phyloP scores from a whole-genome alignment of 768 basidiomycete species.

The Trametes coccinea region DNA sequence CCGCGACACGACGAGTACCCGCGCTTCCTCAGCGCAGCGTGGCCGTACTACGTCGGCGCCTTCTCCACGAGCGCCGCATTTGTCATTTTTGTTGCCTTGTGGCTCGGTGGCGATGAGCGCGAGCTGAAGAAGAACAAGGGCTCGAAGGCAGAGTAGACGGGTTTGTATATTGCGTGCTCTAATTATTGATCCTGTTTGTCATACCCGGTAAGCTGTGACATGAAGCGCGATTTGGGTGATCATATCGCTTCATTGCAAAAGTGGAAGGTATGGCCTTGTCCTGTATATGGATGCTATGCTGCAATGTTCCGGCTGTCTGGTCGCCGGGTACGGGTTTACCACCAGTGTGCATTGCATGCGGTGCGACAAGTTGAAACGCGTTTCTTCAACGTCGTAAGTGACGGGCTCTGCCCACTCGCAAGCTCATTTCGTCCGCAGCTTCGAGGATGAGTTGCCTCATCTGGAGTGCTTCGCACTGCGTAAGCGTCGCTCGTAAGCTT shows the following conservation, averaged over 20 bases:
- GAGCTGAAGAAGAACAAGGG: constrained; percentile 53
- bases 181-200: neutral
- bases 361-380: too few species aligned
- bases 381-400: too few species aligned
- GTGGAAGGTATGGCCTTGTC: too few species aligned
- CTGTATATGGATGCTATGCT: too few species aligned
- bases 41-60: constrained; percentile 93
- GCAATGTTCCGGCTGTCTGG: too few species aligned
- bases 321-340: too few species aligned
- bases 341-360: too few species aligned
- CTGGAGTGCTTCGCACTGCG: too few species aligned
- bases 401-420: neutral
- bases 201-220: neutral
- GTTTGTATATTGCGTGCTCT: constrained; percentile 1
- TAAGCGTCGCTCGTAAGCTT: too few species aligned
- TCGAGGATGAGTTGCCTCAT: too few species aligned
- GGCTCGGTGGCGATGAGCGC: constrained; percentile 81
- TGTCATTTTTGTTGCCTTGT: constrained; percentile 81
- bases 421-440: too few species aligned
- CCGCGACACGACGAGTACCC: constrained; percentile 94
- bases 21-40: constrained; percentile 91
- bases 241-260: too few species aligned
- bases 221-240: neutral
- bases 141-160: constrained; percentile 27
- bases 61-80: constrained; percentile 87